Conservation (phyloP, 1,284 basidiomycete genomes). For the Heterobasidion irregulare region DNA sequence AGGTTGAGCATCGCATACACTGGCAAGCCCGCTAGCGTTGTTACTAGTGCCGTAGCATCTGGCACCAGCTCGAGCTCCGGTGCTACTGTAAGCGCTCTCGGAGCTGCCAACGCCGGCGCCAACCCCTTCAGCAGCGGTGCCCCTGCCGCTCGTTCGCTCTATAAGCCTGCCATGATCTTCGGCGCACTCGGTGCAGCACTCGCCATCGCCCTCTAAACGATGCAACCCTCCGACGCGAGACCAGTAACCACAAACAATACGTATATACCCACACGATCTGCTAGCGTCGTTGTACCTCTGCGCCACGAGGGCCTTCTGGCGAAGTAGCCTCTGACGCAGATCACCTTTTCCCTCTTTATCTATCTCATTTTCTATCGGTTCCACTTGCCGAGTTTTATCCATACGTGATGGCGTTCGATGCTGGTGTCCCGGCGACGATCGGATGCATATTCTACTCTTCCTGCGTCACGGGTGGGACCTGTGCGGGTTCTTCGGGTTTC, state of each 20-base stretch:
- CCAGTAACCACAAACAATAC: background rate
- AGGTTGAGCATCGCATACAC: background rate
- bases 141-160: conserved; percentile 16
- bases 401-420: conserved; percentile 1
- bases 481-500: background rate
- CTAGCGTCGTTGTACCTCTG: conserved; percentile 1
- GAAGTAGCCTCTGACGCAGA: background rate
- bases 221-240: background rate
- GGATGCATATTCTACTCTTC: background rate
- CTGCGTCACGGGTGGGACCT: background rate
- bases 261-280: background rate
- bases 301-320: background rate
- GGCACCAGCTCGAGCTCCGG: conserved; percentile 6
- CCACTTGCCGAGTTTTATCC: background rate
- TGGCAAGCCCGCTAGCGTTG: background rate
- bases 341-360: background rate
- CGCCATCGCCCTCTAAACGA: conserved; percentile 16
- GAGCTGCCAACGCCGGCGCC: conserved; percentile 47
- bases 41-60: background rate
- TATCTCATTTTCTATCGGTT: background rate
- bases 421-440: conserved; percentile 5
- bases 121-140: conserved; percentile 23
- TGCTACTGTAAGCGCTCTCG: conserved; percentile 13
- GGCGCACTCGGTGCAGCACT: conserved; percentile 19
- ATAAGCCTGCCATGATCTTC: conserved; percentile 17